Base-by-base conservation (phyloP, 257 asterid species). In the Primulina huaijiensis region DNA sequence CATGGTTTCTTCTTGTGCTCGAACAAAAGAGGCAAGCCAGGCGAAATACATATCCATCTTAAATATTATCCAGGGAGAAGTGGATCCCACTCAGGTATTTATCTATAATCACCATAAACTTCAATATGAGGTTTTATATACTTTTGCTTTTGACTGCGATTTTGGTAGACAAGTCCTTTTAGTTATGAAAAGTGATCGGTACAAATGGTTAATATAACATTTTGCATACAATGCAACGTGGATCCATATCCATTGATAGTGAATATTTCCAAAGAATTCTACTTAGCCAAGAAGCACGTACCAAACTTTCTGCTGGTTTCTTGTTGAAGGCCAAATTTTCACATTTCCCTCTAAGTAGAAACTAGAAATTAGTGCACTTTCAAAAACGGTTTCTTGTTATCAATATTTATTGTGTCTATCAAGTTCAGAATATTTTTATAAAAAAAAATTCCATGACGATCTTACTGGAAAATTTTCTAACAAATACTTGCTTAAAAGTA, bases 61-160 rank as follows among this genome's bases (percentile, higher is more conserved):
- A 78, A 94, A 94, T 79, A 94, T 91, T 65, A 94, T 94, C 74
- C 99, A 94, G 80, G 99, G 99, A 76, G 99, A 94, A 80, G 98
- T 94, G 70, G 99, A 94, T 85, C 99, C 99, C 46, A 91, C 99
- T 62, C 99, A 93, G 99, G 99, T 90, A 87, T 40, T 76, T 73
- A 63, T 64, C 63, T 50, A 43, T 60, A 59, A 72, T 72, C 52
- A 69, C 62, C 67, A 66, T 50, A n/a, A 67, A 53, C 19, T 21
- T 23, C 37, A 25, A 50, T 43, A 19, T 60, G 27, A 29, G 31
- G 11, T 65, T 53, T 8, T 16, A 33, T 55, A 27, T 38, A 19
- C 14, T 35, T 65, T 60, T 63, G 52, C 8, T 25, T 60, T 46
- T 31, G 34, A 34, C 38, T 7, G 11, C 21, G 35, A 43, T 52